A percentile compares a stretch with the other conserved stretches of the same genome.
Evolutionary conservation across 2,329 filamentous ascomycete genomes (phyloP).

Genomic region (Colletotrichum scovillei): DNA sequence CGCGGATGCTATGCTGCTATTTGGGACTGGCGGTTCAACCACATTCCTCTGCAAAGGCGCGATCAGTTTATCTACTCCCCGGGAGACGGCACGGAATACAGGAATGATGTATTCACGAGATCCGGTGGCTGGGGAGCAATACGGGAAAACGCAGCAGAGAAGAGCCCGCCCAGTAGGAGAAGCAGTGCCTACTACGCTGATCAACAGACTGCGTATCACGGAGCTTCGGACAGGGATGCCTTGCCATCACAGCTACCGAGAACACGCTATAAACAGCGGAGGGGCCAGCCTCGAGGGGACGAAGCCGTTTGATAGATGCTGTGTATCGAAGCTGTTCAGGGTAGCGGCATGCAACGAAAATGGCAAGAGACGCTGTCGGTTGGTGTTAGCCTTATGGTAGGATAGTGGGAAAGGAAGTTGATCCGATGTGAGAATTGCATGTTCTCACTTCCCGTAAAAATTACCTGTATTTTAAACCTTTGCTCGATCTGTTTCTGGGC

Average conservation of each 20-base stretch:
- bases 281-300: neutral
- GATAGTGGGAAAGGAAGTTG: too few relatives aligned
- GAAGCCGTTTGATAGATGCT: neutral
- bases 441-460: too few relatives aligned
- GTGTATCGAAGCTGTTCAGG: too few relatives aligned
- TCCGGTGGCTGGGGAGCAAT: conserved; percentile 17
- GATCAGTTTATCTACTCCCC: conserved; percentile 45
- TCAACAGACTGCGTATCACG: neutral
- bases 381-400: neutral
- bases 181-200: conserved; percentile 14
- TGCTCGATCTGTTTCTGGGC: too few relatives aligned
- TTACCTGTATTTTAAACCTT: too few relatives aligned
- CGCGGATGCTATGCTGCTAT: conserved; percentile 75
- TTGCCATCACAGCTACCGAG: neutral
- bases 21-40: conserved; percentile 76
- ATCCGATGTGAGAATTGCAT: too few relatives aligned
- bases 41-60: conserved; percentile 68
- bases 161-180: neutral
- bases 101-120: conserved; percentile 13
- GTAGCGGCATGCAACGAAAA: too few relatives aligned
- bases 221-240: neutral
- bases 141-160: neutral
- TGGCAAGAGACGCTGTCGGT: neutral
- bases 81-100: conserved; percentile 7
- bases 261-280: conserved; percentile 8